Percentiles rank a stretch among this genome's conserved stretches.
phyloP scores from a whole-genome alignment of 2,329 filamentous ascomycete species.

The Aspergillus amoenus region DNA sequence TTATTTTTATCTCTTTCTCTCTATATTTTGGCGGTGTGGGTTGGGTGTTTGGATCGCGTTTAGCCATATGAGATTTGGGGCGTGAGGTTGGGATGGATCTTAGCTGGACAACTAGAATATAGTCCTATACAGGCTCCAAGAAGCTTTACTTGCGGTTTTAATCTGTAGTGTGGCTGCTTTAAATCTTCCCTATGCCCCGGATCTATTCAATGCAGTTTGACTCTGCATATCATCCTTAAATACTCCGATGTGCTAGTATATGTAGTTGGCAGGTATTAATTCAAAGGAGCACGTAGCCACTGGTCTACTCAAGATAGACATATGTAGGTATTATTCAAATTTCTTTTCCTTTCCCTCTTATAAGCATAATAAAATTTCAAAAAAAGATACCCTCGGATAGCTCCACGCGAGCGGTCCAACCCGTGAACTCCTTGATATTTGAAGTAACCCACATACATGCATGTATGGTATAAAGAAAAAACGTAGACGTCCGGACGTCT shows the following conservation, averaged over 20 bases:
- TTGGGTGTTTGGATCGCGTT: constrained; percentile 15
- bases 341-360: constrained; percentile 9
- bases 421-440: constrained; percentile 39
- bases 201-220: background rate
- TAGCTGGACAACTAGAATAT: constrained; percentile 1
- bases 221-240: background rate
- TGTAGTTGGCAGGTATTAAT: too few species aligned
- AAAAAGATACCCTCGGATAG: constrained; percentile 27
- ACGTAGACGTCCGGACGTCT: constrained; percentile 15
- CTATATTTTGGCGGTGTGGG: constrained; percentile 10
- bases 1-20: background rate
- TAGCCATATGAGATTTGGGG: constrained; percentile 14
- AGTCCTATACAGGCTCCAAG: background rate
- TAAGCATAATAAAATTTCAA: constrained; percentile 15
- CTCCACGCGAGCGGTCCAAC: constrained; percentile 34
- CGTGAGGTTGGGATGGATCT: constrained; percentile 15
- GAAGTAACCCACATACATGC: constrained; percentile 21
- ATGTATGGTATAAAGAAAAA: constrained; percentile 12
- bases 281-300: background rate
- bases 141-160: background rate
- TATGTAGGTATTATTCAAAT: constrained; percentile 1
- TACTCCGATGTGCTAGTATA: background rate
- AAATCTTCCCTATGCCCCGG: background rate
- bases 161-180: background rate
- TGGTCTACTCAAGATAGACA: background rate